Percentiles rank a stretch among this genome's conserved stretches.
Conservation (phyloP, 164 flowering plant species). For the Berberis thunbergii region DNA sequence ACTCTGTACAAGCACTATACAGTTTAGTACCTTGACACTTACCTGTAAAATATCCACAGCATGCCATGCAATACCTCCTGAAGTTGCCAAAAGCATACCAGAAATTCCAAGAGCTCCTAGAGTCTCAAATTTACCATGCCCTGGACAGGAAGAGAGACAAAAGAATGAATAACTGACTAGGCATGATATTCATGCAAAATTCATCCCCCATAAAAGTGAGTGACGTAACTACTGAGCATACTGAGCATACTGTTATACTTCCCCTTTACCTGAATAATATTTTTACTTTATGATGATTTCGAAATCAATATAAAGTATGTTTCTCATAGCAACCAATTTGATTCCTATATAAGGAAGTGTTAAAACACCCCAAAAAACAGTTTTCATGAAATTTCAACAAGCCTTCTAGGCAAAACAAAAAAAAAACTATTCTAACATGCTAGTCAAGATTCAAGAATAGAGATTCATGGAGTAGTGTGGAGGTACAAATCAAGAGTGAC, state of each 20-base stretch:
- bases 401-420: too few species aligned
- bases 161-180: background rate
- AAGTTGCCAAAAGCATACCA: slow-evolving; percentile 78
- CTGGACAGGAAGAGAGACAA: slow-evolving; percentile 30
- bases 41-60: slow-evolving; percentile 69
- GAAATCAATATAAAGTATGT: too few species aligned
- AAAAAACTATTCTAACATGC: background rate
- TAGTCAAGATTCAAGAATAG: slow-evolving; percentile 12
- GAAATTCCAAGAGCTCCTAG: slow-evolving; percentile 97
- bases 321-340: too few species aligned
- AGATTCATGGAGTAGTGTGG: slow-evolving; percentile 27
- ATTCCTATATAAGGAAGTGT: too few species aligned
- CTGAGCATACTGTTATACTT: too few species aligned
- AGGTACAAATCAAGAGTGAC: slow-evolving; percentile 59
- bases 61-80: slow-evolving; percentile 97
- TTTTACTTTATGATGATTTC: too few species aligned
- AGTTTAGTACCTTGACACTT: slow-evolving; percentile 5
- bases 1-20: background rate
- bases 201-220: background rate
- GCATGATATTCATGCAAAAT: background rate
- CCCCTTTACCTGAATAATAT: too few species aligned
- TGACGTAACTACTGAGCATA: too few species aligned
- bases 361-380: too few species aligned
- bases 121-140: slow-evolving; percentile 98
- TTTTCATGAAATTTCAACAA: too few species aligned